A percentile compares a stretch with the other conserved stretches of the same genome.
Conservation (phyloP, 129 eudicot genomes). For the Silybum marianum region DNA sequence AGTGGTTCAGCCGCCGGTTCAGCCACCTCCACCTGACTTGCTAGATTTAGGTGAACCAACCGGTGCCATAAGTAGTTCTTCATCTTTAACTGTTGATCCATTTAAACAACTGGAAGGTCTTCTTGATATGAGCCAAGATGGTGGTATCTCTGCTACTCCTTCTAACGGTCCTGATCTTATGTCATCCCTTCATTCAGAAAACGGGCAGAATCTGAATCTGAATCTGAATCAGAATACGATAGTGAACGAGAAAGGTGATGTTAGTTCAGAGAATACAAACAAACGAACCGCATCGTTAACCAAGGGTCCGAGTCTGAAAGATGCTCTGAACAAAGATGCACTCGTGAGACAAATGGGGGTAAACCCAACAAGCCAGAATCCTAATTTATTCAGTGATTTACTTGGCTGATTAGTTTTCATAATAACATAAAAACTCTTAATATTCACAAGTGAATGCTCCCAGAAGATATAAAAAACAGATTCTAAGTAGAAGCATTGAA, state of each 20-base stretch:
- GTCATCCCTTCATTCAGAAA: constrained; percentile 61
- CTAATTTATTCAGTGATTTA: constrained; percentile 89
- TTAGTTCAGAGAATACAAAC: constrained; percentile 28
- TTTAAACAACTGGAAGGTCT: constrained; percentile 89
- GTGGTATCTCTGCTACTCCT: constrained; percentile 35
- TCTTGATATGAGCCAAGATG: constrained; percentile 55
- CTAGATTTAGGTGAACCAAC: constrained; percentile 82
- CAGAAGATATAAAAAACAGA: constrained; percentile 9
- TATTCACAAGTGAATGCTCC: constrained; percentile 17
- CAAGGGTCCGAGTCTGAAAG: constrained; percentile 81
- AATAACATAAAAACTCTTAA: background rate
- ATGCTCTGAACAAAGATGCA: constrained; percentile 81
- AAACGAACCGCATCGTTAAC: constrained; percentile 42
- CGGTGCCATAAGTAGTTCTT: constrained; percentile 22
- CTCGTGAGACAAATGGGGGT: constrained; percentile 94
- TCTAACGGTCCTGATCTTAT: constrained; percentile 58
- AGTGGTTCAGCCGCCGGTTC: constrained; percentile 9
- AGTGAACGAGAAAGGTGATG: constrained; percentile 1
- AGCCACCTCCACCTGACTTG: constrained; percentile 77
- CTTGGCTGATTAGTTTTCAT: constrained; percentile 53
- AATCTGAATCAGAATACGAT: constrained; percentile 20
- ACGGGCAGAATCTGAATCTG: constrained; percentile 34
- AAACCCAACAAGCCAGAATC: constrained; percentile 81
- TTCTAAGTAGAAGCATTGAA: constrained; percentile 19
- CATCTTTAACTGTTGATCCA: constrained; percentile 56